phyloP scores from a whole-genome alignment of 441 rosid species.

The Populus hybrid region DNA sequence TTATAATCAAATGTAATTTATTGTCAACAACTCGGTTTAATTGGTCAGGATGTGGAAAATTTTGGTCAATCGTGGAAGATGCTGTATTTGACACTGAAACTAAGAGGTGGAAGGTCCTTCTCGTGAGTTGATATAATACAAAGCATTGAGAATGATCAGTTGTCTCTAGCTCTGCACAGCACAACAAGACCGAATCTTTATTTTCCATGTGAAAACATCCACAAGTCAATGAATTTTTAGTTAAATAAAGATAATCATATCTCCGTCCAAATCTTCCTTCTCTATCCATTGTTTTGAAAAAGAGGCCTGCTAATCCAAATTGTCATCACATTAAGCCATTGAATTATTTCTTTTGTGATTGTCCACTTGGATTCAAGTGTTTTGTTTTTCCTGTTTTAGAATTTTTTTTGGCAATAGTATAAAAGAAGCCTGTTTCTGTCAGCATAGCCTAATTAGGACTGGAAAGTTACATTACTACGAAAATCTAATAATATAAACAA shows the following conservation, averaged over 20 bases:
- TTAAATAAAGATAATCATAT: slow-evolving; percentile 3
- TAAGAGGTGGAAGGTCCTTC: slow-evolving; percentile 64
- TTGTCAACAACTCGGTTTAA: slow-evolving; percentile 34
- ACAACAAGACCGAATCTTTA: slow-evolving; percentile 20
- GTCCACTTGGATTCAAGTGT: neutral
- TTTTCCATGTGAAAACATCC: slow-evolving; percentile 39
- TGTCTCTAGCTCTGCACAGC: slow-evolving; percentile 6
- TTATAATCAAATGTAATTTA: neutral
- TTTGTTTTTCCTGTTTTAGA: too few species aligned
- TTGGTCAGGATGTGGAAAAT: slow-evolving; percentile 43
- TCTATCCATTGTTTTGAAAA: slow-evolving; percentile 20
- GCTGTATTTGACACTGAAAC: slow-evolving; percentile 36
- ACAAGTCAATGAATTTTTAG: slow-evolving; percentile 35
- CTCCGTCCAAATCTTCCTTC: neutral
- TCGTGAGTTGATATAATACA: slow-evolving; percentile 20
- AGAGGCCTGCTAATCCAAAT: neutral
- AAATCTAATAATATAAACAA: too few species aligned
- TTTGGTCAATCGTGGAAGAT: slow-evolving; percentile 45
- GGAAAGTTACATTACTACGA: neutral
- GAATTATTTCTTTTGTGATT: neutral
- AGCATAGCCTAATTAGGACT: neutral
- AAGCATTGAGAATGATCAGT: slow-evolving; percentile 32
- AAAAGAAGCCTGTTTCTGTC: neutral
- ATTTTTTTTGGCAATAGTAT: too few species aligned
- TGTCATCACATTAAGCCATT: neutral